Base-by-base conservation (phyloP, 345 rosid genomes). In the Schrenkiella parvula region DNA sequence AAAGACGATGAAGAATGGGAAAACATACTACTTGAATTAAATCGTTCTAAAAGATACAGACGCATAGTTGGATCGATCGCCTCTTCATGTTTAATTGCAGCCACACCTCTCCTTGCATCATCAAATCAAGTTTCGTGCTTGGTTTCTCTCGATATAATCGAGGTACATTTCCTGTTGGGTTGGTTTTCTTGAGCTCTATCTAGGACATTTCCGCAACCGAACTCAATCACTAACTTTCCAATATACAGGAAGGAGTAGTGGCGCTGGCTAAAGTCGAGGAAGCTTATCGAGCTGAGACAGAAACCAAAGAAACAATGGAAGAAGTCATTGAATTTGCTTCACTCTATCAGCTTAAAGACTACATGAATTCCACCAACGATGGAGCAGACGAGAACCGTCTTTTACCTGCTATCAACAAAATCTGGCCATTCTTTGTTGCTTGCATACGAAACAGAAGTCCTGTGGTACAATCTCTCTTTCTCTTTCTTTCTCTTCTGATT, bases 341-440 rank as follows among this genome's bases (percentile, higher is more conserved):
- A 29, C 57, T 88, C 34, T 82, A 80, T 83, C 84, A 85, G 71
- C 85, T 87, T 79, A 85, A 86, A 68, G 96, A 89, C 72, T 71
- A 68, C 70, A 15, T 89, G 69, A 86, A 78, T 66, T 84, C 70
- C 37, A 84, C 83, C 2, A 89, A 89, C 8, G 89, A 81, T 73
- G 91, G 85, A 68, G 70, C 82, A 32, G 88, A 82, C 6, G 99
- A 88, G 81, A 95, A 91, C 83, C 80, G 97, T 77, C 79, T 89
- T 75, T 93, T 91, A 74, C 99, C 97, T 22, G 90, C 99, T 39
- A 78, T 87, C 87, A 91, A 95, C 78, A 89, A 87, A 79, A 68
- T 95, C 69, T 91, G 99, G 99, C 97, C 96, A 0, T 82, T 88
- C 76, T 81, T 92, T 80, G 77, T 95, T 72, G 82, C 85, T 66